These are phyloP conservation scores for Eleusine coracana DNA, from an alignment of 176 grass and related monocot genomes.

Conservation along the genomic window DNA sequence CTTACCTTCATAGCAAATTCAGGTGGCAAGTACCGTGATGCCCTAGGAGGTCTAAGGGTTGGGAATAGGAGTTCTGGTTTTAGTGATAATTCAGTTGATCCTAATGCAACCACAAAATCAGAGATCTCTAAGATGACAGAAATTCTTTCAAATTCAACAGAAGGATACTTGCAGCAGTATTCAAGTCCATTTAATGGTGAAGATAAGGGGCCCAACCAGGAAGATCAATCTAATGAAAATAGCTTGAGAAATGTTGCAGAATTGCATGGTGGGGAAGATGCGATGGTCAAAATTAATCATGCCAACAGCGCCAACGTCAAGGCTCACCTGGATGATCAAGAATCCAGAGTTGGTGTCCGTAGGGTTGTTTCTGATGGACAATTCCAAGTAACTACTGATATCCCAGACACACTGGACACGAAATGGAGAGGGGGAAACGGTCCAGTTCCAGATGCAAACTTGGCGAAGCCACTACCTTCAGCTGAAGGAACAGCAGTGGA, in stretches of 20 bases:
- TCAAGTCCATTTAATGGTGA: slow-evolving; percentile 30
- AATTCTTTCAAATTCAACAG: slow-evolving; percentile 39
- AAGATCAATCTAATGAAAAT: slow-evolving; percentile 43
- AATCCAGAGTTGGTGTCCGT: slow-evolving; percentile 48
- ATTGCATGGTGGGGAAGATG: slow-evolving; percentile 34
- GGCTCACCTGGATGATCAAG: slow-evolving; percentile 45
- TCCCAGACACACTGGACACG: slow-evolving; percentile 81
- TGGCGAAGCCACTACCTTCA: slow-evolving; percentile 36
- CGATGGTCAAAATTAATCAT: slow-evolving; percentile 43
- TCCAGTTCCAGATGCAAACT: slow-evolving; percentile 57
- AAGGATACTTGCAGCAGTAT: slow-evolving; percentile 35
- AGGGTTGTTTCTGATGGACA: slow-evolving; percentile 79
- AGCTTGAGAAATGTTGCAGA: slow-evolving; percentile 16
- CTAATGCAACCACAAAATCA: slow-evolving; percentile 37
- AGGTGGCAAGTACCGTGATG: slow-evolving; percentile 55
- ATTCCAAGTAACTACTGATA: slow-evolving; percentile 62
- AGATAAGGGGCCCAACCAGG: slow-evolving; percentile 30
- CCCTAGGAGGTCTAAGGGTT: slow-evolving; percentile 42
- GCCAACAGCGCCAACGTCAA: slow-evolving; percentile 48
- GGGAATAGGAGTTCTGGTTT: slow-evolving; percentile 57
- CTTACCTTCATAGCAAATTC: slow-evolving; percentile 68
- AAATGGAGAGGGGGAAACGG: slow-evolving; percentile 89
- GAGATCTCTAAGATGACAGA: slow-evolving; percentile 41
- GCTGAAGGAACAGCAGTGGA: slow-evolving; percentile 48
- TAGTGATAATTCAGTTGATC: slow-evolving; percentile 39